Evolutionary conservation across 225 moss, liverwort and hornwort genomes (phyloP), one percentile per base, ranked within the genome.

Genomic region (Marchantia polymorpha): DNA sequence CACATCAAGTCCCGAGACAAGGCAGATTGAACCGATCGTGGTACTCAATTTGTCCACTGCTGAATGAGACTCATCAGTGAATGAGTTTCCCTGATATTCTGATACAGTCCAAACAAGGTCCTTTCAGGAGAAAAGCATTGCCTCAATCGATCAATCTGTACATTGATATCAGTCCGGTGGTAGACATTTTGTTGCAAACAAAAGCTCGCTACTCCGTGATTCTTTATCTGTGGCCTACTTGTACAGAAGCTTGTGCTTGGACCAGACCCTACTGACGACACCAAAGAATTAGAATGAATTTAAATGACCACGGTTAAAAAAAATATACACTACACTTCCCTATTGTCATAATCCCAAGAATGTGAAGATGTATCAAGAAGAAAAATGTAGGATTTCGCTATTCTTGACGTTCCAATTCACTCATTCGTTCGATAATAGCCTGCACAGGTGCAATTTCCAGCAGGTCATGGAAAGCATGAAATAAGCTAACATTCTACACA

Each of bases 371-470:
- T 66, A 49, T 53, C 67, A 70, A 30, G 71, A 75, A 63, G 53
- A 54, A 55, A 56, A 61, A 55, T 20, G 69, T 27, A 60, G 64
- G 54, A 73, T 8, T 15, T 12, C 12, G 55, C n/a, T 70, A 55
- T 66, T 78, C 77, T 51, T 64, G 69, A 51, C 86, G 86, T 64
- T 97, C 97, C 91, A 97, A 52, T 82, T 97, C 97, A 9, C 90
- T 92, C 97, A 97, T 97, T 81, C 97, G 89, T 81, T 97, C 97
- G 78, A 97, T 97, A 55, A 97, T 97, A 48, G 97, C 97, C 97
- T 94, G 94, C 92, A 91, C 39, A 63, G 2, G 10, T 39, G 59
- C 12, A n/a, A 1, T 47, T 60, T 16, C 76, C 31, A 54, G 12
- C 50, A 15, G 9, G 51, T n/a, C 72, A 10, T 10, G 10, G 72